phyloP scores from a whole-genome alignment of 352 stramenopile genomes.

The Pelagophyceae sp. region DNA sequence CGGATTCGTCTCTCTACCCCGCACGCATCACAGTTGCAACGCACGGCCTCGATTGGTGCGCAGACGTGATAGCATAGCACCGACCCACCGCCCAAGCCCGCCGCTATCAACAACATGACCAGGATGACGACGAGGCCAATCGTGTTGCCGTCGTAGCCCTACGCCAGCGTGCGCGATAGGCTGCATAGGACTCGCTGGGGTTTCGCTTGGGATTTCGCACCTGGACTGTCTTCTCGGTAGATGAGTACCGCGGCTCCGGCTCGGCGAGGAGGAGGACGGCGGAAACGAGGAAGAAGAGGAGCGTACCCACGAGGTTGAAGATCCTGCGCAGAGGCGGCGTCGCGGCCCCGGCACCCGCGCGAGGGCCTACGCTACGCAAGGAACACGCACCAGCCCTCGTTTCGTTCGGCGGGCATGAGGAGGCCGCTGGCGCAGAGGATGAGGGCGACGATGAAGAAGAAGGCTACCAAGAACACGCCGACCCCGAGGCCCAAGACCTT shows the following conservation, averaged over 20 bases:
- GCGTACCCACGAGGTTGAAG: constrained; percentile 6
- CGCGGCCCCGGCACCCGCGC: not conserved
- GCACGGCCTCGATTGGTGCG: not conserved
- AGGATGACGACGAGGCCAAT: constrained; percentile 14
- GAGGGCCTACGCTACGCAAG: not conserved
- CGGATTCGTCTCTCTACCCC: too few relatives aligned
- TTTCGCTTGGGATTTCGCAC: not conserved
- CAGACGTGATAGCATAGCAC: constrained; percentile 18
- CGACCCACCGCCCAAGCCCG: not conserved
- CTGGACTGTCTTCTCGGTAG: not conserved
- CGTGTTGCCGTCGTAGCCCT: constrained; percentile 7
- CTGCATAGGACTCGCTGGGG: not conserved
- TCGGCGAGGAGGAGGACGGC: constrained; percentile 7
- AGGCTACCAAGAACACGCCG: constrained; percentile 9
- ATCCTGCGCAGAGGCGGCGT: not conserved
- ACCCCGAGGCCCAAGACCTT: constrained; percentile 10
- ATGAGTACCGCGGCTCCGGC: not conserved
- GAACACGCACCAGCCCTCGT: not conserved
- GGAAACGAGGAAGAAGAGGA: constrained; percentile 2
- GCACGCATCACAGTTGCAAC: not conserved
- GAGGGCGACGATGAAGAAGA: not conserved
- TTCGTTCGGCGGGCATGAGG: not conserved
- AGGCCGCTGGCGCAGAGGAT: not conserved
- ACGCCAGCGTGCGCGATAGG: not conserved
- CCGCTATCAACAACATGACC: not conserved